Percentiles rank a stretch among this genome's conserved stretches.
Conservation (phyloP, 2,329 filamentous ascomycete genomes). For the Nemania diffusa region DNA sequence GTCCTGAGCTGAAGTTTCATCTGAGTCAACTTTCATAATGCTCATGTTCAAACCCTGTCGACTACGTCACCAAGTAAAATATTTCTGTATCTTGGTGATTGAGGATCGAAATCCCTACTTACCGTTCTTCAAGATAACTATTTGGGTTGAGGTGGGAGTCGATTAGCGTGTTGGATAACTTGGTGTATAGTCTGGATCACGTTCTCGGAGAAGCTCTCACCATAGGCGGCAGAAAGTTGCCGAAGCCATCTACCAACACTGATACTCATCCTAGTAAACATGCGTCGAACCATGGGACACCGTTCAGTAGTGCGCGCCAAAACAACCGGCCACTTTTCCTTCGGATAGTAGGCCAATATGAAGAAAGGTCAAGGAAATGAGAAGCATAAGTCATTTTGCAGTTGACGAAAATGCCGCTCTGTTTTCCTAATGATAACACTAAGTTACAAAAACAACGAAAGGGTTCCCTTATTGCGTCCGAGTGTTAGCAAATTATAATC, state of each 20-base stretch:
- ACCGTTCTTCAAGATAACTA: neutral
- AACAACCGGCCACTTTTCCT: neutral
- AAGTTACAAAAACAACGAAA: neutral
- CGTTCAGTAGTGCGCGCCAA: neutral
- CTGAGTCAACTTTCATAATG: neutral
- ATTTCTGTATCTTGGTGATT: neutral
- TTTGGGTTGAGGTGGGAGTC: neutral
- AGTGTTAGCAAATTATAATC: neutral
- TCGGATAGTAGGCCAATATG: neutral
- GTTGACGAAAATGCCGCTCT: neutral
- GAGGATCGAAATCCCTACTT: neutral
- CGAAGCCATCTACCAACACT: neutral
- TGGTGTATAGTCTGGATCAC: neutral
- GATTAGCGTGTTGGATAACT: neutral
- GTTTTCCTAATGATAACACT: neutral
- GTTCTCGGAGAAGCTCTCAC: neutral
- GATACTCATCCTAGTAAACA: neutral
- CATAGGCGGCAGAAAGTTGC: neutral
- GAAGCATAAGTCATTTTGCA: neutral
- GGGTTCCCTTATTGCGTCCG: neutral
- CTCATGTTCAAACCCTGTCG: neutral
- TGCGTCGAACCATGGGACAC: neutral
- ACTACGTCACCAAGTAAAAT: neutral
- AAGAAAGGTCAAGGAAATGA: neutral
- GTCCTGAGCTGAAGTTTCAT: neutral